Evolutionary conservation across 2,329 filamentous ascomycete species (phyloP), one percentile per base, ranked within the genome.

Genomic region (Phoma sp.): DNA sequence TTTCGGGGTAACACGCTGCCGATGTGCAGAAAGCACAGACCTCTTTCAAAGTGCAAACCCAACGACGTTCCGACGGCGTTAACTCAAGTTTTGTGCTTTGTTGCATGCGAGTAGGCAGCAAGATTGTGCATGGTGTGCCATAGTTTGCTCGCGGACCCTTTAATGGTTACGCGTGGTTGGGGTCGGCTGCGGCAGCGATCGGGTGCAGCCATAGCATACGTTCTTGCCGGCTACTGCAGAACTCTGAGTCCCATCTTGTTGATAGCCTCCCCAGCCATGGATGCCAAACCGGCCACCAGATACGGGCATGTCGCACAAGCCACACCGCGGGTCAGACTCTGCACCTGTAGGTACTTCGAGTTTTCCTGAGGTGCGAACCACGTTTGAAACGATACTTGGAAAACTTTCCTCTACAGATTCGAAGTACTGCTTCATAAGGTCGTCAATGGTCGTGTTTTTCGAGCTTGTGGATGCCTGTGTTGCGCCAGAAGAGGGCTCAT

Each of bases 311-410:
- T 84, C 84, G 73, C 92, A 96, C 7, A 93, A 72, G 28, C 83
- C 81, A 66, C 92, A 96, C 7, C 52, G 45, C 9, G 60, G 58
- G 17, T 67, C 65, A n/a, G 53, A 56, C 10, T 49, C 39, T 6
- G 62, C 43, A 1, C 64, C 64, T 18, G 77, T 64, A 0, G 78
- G 71, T 21, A 84, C 77, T 38, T 87, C 80, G 33, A 98, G 81
- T 76, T 96, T 96, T 45, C 87, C 88, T n/a, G 90, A 88, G 28
- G 93, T 99, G 58, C 92, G 86, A 5, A 97, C 93, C 9, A 99
- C 95, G 72, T 99, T 99, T 26, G 93, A 89, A 62, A 99, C 93
- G 50, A 98, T 92, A 49, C 90, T 91, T 3, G 93, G 91, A 68
- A 96, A 97, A 54, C 89, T 89, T 61, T 86, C 85, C 71, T 96